These are phyloP conservation scores for Misopates orontium DNA, from an alignment of 257 asterid species.

Conservation along the genomic window DNA sequence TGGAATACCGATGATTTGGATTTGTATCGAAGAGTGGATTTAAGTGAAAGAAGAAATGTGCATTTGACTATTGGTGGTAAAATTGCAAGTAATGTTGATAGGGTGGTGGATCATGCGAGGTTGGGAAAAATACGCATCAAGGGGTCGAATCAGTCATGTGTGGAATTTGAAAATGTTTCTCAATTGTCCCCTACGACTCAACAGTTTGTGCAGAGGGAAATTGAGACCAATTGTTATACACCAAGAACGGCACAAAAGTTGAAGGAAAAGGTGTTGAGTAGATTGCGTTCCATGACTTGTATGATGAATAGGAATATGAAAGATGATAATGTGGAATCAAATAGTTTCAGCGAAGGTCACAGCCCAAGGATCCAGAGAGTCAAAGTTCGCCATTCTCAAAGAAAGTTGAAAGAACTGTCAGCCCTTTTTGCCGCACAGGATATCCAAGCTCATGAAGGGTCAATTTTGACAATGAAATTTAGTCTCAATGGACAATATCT, in stretches of 20 bases:
- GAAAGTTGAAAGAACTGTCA: constrained; percentile 71
- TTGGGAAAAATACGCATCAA: constrained; percentile 22
- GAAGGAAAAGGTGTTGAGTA: constrained; percentile 54
- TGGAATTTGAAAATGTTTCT: constrained; percentile 29
- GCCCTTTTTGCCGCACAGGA: constrained; percentile 76
- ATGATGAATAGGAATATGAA: constrained; percentile 34
- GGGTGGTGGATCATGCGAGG: constrained; percentile 32
- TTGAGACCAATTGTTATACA: constrained; percentile 27
- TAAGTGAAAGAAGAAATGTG: neutral
- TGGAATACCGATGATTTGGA: constrained; percentile 42
- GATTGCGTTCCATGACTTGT: constrained; percentile 58
- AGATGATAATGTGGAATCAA: constrained; percentile 24
- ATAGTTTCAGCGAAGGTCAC: constrained; percentile 17
- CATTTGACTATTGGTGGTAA: constrained; percentile 21
- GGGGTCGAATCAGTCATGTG: constrained; percentile 30
- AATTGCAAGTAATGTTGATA: constrained; percentile 28
- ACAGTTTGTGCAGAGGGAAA: constrained; percentile 28
- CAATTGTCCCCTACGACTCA: constrained; percentile 29
- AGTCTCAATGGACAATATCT: constrained; percentile 75
- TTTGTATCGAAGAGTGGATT: constrained; percentile 33
- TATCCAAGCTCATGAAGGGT: constrained; percentile 82
- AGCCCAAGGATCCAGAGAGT: constrained; percentile 51
- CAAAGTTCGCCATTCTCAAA: constrained; percentile 54
- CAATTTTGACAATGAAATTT: constrained; percentile 82
- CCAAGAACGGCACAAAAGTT: constrained; percentile 35